phyloP scores from a whole-genome alignment of 2,329 filamentous ascomycete genomes.

The Aureobasidium zeae region DNA sequence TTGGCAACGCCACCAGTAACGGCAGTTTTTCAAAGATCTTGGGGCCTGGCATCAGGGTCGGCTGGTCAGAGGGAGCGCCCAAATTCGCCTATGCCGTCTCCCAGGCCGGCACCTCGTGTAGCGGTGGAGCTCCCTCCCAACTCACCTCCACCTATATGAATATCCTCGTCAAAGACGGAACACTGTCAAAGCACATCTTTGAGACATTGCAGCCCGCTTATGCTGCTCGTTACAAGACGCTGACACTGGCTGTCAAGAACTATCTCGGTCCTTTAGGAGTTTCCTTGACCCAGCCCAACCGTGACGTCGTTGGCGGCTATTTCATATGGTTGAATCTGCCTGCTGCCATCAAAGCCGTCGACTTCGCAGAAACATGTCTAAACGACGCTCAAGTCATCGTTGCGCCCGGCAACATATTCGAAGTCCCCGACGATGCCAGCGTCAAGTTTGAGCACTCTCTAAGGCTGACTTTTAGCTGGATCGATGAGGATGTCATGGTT shows the following conservation, averaged over 20 bases:
- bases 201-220: constrained; percentile 48
- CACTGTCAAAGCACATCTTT: constrained; percentile 45
- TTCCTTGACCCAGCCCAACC: constrained; percentile 34
- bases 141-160: constrained; percentile 49
- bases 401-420: constrained; percentile 61
- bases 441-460: constrained; percentile 51
- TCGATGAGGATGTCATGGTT: constrained; percentile 53
- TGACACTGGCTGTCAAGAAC: constrained; percentile 51
- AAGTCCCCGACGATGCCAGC: constrained; percentile 40
- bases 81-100: constrained; percentile 52
- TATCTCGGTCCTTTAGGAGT: constrained; percentile 57
- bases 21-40: constrained; percentile 84
- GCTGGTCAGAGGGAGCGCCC: constrained; percentile 72
- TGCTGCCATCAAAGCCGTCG: constrained; percentile 40
- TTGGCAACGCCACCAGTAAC: constrained; percentile 77
- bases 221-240: constrained; percentile 41
- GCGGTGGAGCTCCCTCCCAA: constrained; percentile 52
- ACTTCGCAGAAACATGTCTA: constrained; percentile 49
- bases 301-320: constrained; percentile 62
- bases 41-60: constrained; percentile 70
- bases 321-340: constrained; percentile 73
- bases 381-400: constrained; percentile 58
- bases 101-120: constrained; percentile 49
- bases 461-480: constrained; percentile 64
- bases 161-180: constrained; percentile 43